Evolutionary conservation across 1,284 basidiomycete genomes (phyloP).

Genomic region (Trichosporon asahii): DNA sequence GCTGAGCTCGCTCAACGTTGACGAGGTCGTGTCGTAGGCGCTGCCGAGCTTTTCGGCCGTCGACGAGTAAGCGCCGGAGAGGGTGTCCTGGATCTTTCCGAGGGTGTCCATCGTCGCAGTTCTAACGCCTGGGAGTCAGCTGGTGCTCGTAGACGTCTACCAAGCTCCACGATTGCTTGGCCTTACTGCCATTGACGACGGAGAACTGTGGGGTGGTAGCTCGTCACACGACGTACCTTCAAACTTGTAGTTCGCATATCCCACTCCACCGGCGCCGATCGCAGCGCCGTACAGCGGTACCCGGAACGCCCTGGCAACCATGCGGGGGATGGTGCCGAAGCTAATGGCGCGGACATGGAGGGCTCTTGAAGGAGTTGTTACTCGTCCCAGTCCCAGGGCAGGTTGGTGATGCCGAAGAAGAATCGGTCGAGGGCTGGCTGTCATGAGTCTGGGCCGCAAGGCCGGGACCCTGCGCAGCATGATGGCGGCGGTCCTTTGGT

Average conservation of each 20-base stretch:
- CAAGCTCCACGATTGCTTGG: too few relatives aligned
- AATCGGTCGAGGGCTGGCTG: constrained; percentile 1
- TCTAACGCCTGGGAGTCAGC: constrained; percentile 39
- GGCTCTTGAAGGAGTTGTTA: constrained; percentile 25
- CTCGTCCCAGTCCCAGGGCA: constrained; percentile 8
- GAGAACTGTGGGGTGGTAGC: too few relatives aligned
- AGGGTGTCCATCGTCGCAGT: constrained; percentile 44
- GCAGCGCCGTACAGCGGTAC: constrained; percentile 80
- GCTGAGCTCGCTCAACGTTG: constrained; percentile 25
- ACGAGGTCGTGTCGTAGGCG: constrained; percentile 29
- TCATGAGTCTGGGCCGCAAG: constrained; percentile 20
- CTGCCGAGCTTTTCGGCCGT: constrained; percentile 35
- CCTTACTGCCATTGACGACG: too few relatives aligned
- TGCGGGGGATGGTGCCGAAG: constrained; percentile 75
- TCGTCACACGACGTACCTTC: constrained; percentile 63
- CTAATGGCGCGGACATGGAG: constrained; percentile 69
- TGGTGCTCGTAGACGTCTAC: background rate
- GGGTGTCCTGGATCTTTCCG: constrained; percentile 36
- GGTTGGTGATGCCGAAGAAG: background rate
- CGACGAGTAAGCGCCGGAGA: constrained; percentile 41
- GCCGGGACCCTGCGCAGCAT: constrained; percentile 22
- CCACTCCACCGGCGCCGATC: constrained; percentile 80
- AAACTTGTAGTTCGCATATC: constrained; percentile 89
- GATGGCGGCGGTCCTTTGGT: background rate
- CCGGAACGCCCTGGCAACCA: constrained; percentile 75